Evolutionary conservation across 352 stramenopile genomes (phyloP), one percentile per base, ranked within the genome.

Genomic region (Phytopythium montanum): DNA sequence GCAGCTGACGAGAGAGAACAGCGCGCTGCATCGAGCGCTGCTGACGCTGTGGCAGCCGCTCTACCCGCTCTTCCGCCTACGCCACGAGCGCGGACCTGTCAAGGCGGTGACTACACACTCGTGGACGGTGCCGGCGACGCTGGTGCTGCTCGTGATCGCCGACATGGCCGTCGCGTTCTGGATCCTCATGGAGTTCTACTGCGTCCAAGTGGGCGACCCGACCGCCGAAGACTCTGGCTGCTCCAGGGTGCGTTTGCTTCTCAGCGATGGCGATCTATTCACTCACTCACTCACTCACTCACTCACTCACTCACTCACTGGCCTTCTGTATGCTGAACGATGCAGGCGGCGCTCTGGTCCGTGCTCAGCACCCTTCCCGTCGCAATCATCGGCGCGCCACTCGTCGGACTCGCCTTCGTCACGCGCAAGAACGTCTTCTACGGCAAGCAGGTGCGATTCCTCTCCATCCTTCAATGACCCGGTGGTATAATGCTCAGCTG

Each of bases 131-230:
- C 69, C 81, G 9, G 54, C 82, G 19, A 51, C 57, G 38, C 68
- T 92, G 65, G 67, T 95, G 0, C n/a, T 83, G 29, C 64, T 93
- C 7, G 51, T 95, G n/a, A 69, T 89, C 25, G 61, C 70, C 18
- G 86, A 95, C 52, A 75, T 82, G 57, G 70, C 77, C 16, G 64
- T 86, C 54, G 71, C 75, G 13, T 88, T 93, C 60, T 91, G 76
- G 78, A 78, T 92, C 39, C 57, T 92, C 38, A 82, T 94, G 60
- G 80, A 95, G 66, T 95, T 85, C 52, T 94, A 89, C 66, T 95
- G 86, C 66, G 73, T 95, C 53, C 86, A 95, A 90, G 75, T 95
- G 41, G 72, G 83, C 9, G 82, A 94, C 48, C 86, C 86, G 16
- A 94, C 80, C 21, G 55, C 71, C 21, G 57, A 81, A 46, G 77